Base-by-base conservation (phyloP, 1,139 yeast genomes). In the Geotrichum reessii region DNA sequence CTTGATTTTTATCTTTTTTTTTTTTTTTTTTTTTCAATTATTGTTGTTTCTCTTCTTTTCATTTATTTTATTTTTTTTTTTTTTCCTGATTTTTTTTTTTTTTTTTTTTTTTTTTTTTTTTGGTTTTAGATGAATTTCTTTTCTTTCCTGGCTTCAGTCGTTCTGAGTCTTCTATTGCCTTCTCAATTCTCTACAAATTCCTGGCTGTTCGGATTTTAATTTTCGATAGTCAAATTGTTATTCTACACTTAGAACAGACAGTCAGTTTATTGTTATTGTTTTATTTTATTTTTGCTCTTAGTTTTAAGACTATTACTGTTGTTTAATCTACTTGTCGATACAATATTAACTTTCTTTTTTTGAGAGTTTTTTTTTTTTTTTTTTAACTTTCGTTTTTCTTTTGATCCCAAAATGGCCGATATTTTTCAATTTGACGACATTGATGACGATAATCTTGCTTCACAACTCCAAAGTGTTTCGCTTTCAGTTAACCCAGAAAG, bases 311-410 rank as follows among this genome's bases (percentile, higher is more conserved):
- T 8, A 14, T 46, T 5, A 1, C 21, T 17, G 19, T 14, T 12
- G 19, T 21, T 19, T 6, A 12, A 22, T 46, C 17, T 46, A 1
- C 5, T n/a, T 37, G 44, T 19, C 17, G 19, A 37, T 37, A 46
- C 3, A 4, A n/a, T n/a, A n/a, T n/a, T n/a, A n/a, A n/a, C n/a
- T n/a, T n/a, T n/a, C n/a, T n/a, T 25, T 25, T 14, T 24, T 25
- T 25, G 50, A 2, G 5, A 12, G 5, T 47, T 47, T 46, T 44
- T 22, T 8, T 44, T 44, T 8, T 44, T 44, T 46, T 46, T 24
- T 67, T 50, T 74, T 77, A 48, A 75, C 67, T 57, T 74, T 78
- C 28, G 70, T 72, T 6, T 47, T 9, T 22, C 42, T n/a, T 25
- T 27, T 40, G 14, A 37, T 40, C 14, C 49, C 27, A 53, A 46